Evolutionary conservation across 2,329 filamentous ascomycete species (phyloP), one percentile per base, ranked within the genome.

Genomic region (Westerdykella ornata): DNA sequence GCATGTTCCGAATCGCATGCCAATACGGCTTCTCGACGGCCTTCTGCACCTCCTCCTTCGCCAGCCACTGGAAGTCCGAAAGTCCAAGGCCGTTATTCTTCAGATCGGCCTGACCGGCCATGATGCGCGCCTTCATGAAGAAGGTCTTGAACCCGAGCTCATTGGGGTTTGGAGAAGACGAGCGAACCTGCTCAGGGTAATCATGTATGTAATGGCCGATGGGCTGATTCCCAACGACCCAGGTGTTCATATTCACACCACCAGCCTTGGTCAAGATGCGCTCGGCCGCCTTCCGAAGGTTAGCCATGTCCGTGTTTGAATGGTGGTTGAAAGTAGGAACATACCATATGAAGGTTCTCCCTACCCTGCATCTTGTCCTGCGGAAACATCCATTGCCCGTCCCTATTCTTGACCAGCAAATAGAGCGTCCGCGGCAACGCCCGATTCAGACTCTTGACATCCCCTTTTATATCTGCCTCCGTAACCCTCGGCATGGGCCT

Each of bases 171-270:
- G 50, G 42, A 1, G 51, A 30, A 2, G 43, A 48, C 33, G 43
- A 43, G 6, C 42, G 39, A 3, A 51, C 38, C 22, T 51, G 60
- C 72, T 54, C 56, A 65, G 53, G 75, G 74, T 73, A 75, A 48
- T 79, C 70, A 46, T 71, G 71, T 52, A 85, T 74, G 59, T 85
- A 70, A 69, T 96, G 85, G 18, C 89, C 90, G 44, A 96, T 78
- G 9, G 92, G 92, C 44, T 85, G 84, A 56, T 88, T 88, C 46
- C 88, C 90, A 38, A 98, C 85, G 54, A 97, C 80, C 89, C 92
- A 98, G 41, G 88, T 96, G 73, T 97, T 97, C 89, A 98, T 97
- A 75, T 98, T 94, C 46, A 85, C 71, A 44, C 92, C 92, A 8
- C 84, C 88, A 3, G 87, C 74, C 56, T 86, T 76, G 39, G 82